These are phyloP conservation scores for Cucumis cinereus DNA, from an alignment of 306 rosid genomes.

Conservation along the genomic window DNA sequence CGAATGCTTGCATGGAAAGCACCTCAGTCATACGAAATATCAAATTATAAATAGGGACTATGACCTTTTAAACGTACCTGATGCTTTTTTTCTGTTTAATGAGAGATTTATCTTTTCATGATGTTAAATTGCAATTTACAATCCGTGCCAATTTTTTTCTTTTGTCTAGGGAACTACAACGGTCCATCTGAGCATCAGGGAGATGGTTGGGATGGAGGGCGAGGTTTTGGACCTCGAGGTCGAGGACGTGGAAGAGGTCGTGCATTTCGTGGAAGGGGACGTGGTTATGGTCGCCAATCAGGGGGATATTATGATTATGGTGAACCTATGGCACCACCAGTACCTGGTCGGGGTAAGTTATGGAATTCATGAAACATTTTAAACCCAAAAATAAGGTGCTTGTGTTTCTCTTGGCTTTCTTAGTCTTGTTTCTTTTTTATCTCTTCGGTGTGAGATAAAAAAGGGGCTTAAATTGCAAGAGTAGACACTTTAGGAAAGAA, in stretches of 20 bases:
- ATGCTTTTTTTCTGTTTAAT: not conserved
- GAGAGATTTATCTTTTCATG: not conserved
- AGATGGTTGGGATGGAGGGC: constrained; percentile 69
- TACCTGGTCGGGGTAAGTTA: constrained; percentile 50
- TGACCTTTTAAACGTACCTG: not conserved
- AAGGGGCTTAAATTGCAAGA: not conserved
- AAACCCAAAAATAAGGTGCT: not conserved
- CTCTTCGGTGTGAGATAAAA: not conserved
- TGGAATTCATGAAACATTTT: not conserved
- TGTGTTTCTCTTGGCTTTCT: not conserved
- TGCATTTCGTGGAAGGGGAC: constrained; percentile 42
- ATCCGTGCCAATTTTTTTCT: not conserved
- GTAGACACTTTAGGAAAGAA: not conserved
- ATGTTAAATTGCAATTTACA: not conserved
- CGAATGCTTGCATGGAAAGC: not conserved
- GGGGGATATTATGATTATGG: constrained; percentile 52
- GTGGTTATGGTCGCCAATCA: constrained; percentile 41
- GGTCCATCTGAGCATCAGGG: constrained; percentile 57
- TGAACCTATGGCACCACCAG: constrained; percentile 51
- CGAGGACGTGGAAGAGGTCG: constrained; percentile 62
- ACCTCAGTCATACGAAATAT: not conserved
- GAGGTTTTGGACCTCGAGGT: constrained; percentile 62
- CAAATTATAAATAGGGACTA: not conserved
- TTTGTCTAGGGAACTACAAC: constrained; percentile 40
- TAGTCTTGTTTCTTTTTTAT: not conserved